Base-by-base conservation (phyloP, 2,329 filamentous ascomycete species). In the Graphiopsis chlorocephala region DNA sequence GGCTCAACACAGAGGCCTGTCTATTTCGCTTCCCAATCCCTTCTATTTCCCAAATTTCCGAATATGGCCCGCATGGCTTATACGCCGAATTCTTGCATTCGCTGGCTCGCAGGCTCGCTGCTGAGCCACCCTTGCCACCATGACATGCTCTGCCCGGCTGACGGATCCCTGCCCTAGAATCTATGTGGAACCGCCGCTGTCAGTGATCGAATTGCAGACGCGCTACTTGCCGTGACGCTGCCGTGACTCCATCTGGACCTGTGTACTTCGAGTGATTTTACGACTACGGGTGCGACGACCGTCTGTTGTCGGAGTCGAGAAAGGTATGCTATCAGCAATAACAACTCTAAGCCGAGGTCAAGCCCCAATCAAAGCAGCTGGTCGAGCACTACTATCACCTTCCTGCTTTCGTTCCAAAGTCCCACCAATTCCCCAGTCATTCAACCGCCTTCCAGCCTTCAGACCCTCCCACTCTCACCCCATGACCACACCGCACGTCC, bases 401-500 rank as follows among this genome's bases (percentile, higher is more conserved):
- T 28, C 12, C 8, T 53, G 26, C 50, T 53, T 23, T n/a, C 33
- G 23, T 29, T 25, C 11, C 33, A 20, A 20, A 20, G 38, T 45
- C 4, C 38, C 20, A 45, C 38, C 38, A 45, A 15, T 52, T 28
- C 26, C 25, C 3, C 10, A 11, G 2, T 50, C 47, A 23, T 14
- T 10, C 20, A 48, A 11, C 31, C 31, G 48, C 29, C 28, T 52
- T 25, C 25, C 33, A 31, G 42, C 11, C 53, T 31, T 10, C 38
- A 59, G 56, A 47, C 4, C 25, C 11, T 47, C 31, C 28, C 59
- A 53, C 12, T 28, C 48, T 15, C 20, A 50, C 45, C 10, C 47
- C 20, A 52, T 52, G 48, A n/a, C 38, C 38, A 12, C 23, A 42
- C 31, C 38, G 17, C 67, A 55, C 59, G 67, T 68, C 35, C 68